Evolutionary conservation across 140 eudicot genomes (phyloP).

Genomic region (Anethum foeniculum): DNA sequence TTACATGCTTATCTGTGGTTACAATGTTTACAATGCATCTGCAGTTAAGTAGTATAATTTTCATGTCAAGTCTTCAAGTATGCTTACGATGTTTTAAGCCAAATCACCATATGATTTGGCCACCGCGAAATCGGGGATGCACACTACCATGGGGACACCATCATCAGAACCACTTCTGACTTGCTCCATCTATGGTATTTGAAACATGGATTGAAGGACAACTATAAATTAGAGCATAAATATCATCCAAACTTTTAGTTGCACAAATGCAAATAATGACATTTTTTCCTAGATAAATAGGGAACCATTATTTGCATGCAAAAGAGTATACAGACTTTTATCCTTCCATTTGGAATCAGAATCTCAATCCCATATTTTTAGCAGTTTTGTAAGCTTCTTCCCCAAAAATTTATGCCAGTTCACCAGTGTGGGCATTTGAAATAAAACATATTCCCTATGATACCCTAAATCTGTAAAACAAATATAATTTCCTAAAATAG

Average conservation of each 20-base stretch:
- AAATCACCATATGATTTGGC: conserved; percentile 61
- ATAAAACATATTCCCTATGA: conserved; percentile 95
- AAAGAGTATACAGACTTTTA: neutral
- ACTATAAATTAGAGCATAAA: neutral
- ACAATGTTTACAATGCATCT: too few relatives aligned
- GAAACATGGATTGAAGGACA: neutral
- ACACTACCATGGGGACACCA: conserved; percentile 82
- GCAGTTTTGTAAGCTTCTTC: conserved; percentile 82
- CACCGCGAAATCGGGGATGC: conserved; percentile 57
- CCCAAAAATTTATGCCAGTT: conserved; percentile 73
- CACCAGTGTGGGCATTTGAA: conserved; percentile 79
- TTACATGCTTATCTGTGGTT: too few relatives aligned
- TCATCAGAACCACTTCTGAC: conserved; percentile 85
- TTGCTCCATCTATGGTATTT: conserved; percentile 80
- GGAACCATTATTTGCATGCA: neutral
- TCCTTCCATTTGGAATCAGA: neutral
- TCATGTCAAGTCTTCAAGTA: conserved; percentile 47
- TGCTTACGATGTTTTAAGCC: conserved; percentile 47
- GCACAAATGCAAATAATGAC: neutral
- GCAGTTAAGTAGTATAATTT: too few relatives aligned
- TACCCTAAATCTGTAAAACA: conserved; percentile 60
- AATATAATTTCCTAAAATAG: neutral
- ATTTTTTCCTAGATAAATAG: too few relatives aligned
- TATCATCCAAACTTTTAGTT: neutral
- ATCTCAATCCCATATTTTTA: conserved; percentile 66